Conservation (phyloP, 1,139 yeast genomes). For the Pichia sp. region DNA sequence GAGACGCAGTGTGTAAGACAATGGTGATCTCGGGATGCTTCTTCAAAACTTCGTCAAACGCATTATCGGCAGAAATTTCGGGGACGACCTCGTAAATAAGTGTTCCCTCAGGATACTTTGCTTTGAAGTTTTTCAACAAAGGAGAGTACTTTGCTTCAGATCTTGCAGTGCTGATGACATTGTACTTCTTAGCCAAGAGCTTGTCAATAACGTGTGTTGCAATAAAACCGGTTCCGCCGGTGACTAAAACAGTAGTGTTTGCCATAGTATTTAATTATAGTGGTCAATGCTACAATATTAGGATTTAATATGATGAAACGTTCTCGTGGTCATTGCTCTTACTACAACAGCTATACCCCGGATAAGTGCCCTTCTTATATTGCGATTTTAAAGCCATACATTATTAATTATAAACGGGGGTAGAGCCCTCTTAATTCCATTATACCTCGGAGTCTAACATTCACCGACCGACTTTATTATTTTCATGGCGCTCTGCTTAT, state of each 20-base stretch:
- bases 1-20: slow-evolving; percentile 60
- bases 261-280: neutral
- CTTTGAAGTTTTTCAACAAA: slow-evolving; percentile 24
- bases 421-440: no score
- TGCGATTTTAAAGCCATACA: no score
- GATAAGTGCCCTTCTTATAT: no score
- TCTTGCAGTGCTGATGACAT: slow-evolving; percentile 38
- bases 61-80: slow-evolving; percentile 34
- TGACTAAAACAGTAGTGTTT: slow-evolving; percentile 14
- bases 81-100: slow-evolving; percentile 34
- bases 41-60: slow-evolving; percentile 42
- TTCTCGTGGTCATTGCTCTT: no score
- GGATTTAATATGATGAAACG: no score
- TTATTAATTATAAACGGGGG: no score
- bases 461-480: no score
- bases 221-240: slow-evolving; percentile 24
- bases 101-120: slow-evolving; percentile 29
- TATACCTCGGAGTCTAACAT: no score
- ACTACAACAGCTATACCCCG: no score
- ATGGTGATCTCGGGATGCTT: slow-evolving; percentile 45
- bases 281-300: no score
- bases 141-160: slow-evolving; percentile 32
- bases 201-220: slow-evolving; percentile 32
- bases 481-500: no score
- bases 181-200: slow-evolving; percentile 27